Conservation (phyloP, 768 basidiomycete species). For the Mycena epipterygia region DNA sequence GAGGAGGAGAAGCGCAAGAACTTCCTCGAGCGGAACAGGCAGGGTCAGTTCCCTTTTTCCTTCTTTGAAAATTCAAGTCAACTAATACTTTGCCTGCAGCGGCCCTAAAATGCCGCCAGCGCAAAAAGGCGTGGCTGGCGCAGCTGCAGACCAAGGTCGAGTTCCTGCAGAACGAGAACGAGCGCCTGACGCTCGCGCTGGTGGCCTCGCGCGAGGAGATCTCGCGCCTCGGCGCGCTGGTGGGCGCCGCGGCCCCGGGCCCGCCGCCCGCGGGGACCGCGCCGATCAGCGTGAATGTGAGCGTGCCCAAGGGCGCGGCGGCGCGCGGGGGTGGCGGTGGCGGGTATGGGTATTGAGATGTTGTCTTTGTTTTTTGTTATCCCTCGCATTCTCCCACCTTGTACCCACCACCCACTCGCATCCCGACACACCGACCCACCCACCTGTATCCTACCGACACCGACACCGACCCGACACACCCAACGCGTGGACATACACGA, state of each 20-base stretch:
- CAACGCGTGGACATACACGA: too few species aligned
- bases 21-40: slow-evolving; percentile 96
- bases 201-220: slow-evolving; percentile 94
- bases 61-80: background rate
- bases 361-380: too few species aligned
- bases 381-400: background rate
- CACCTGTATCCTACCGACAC: too few species aligned
- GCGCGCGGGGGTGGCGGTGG: background rate
- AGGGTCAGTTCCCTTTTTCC: slow-evolving; percentile 70
- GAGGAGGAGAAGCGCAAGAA: slow-evolving; percentile 98
- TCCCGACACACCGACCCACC: too few species aligned
- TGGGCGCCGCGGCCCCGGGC: slow-evolving; percentile 74
- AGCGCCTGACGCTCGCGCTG: slow-evolving; percentile 89
- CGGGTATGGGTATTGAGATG: slow-evolving; percentile 22
- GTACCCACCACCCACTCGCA: background rate
- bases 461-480: too few species aligned
- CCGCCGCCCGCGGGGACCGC: slow-evolving; percentile 28
- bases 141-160: slow-evolving; percentile 96
- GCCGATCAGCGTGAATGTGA: slow-evolving; percentile 34
- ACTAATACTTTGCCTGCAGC: slow-evolving; percentile 60
- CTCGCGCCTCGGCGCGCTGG: slow-evolving; percentile 80
- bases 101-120: slow-evolving; percentile 98
- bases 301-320: slow-evolving; percentile 24
- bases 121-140: slow-evolving; percentile 98
- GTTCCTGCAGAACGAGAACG: slow-evolving; percentile 93